These are phyloP conservation scores for Neobulgaria alba DNA, from an alignment of 2,329 filamentous ascomycete genomes.

Conservation along the genomic window DNA sequence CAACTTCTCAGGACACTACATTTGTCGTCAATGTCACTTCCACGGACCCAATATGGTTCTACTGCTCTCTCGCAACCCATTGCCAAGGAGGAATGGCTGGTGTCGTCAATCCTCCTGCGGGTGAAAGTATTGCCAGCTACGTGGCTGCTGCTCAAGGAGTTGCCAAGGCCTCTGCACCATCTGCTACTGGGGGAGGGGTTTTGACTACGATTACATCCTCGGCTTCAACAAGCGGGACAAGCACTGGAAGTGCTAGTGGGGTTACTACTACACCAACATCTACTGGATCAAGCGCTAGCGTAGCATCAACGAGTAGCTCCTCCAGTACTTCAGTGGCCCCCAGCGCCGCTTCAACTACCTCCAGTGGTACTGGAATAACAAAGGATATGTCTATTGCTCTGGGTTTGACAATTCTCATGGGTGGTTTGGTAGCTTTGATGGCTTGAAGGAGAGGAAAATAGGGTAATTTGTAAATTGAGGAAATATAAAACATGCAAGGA, in stretches of 20 bases:
- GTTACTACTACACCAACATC: background rate
- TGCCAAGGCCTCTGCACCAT: constrained; percentile 5
- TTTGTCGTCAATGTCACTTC: constrained; percentile 27
- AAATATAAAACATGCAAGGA: too few species aligned
- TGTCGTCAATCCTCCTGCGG: constrained; percentile 32
- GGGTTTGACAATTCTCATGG: constrained; percentile 11
- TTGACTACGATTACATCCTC: background rate
- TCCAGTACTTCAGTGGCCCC: background rate
- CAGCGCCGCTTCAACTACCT: background rate
- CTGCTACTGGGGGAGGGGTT: constrained; percentile 8
- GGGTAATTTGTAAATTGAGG: too few species aligned
- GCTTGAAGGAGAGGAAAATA: constrained; percentile 4
- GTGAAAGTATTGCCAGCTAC: constrained; percentile 9
- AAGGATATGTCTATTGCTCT: constrained; percentile 7
- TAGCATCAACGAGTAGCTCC: background rate
- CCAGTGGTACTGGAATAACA: constrained; percentile 6
- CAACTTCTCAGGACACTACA: constrained; percentile 12
- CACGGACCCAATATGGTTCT: constrained; percentile 35
- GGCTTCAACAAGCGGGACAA: constrained; percentile 1
- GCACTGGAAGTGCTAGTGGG: background rate
- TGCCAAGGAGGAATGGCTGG: constrained; percentile 36
- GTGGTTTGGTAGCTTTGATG: constrained; percentile 18
- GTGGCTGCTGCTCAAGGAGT: constrained; percentile 7
- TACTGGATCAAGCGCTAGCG: constrained; percentile 1
- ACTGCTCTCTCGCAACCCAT: constrained; percentile 33